Evolutionary conservation across 106 monocot species (phyloP).

Genomic region (Platanthera zijinensis): DNA sequence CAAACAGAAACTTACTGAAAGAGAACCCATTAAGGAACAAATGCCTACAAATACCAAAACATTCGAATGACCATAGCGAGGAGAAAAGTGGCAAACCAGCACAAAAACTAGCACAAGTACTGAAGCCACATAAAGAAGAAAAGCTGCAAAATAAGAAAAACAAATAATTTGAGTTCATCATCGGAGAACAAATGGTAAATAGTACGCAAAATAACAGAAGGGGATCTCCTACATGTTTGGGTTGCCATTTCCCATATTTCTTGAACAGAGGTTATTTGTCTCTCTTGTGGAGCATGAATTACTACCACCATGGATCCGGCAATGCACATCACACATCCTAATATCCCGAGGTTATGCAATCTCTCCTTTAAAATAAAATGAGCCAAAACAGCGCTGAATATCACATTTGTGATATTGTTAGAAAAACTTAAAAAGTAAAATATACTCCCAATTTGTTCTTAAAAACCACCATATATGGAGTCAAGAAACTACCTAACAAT

Average conservation of each 20-base stretch:
- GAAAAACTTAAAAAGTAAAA: not conserved
- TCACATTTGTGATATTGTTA: not conserved
- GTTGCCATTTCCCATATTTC: constrained; percentile 82
- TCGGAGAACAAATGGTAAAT: not conserved
- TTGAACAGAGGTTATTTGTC: constrained; percentile 57
- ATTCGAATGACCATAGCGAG: constrained; percentile 62
- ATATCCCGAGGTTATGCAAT: constrained; percentile 58
- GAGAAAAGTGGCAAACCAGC: constrained; percentile 63
- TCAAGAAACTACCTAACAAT: constrained; percentile 56
- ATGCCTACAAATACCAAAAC: constrained; percentile 62
- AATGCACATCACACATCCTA: constrained; percentile 84
- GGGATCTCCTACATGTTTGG: constrained; percentile 36
- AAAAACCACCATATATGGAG: not conserved
- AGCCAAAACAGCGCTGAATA: constrained; percentile 63
- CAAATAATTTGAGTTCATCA: constrained; percentile 1
- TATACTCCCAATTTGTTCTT: not conserved
- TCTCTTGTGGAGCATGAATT: constrained; percentile 75
- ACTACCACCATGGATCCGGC: constrained; percentile 71
- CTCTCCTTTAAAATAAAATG: constrained; percentile 77
- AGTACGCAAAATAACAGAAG: not conserved
- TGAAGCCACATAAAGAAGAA: constrained; percentile 69
- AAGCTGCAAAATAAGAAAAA: constrained; percentile 46
- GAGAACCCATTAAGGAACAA: constrained; percentile 82
- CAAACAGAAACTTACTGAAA: constrained; percentile 40
- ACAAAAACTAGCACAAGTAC: constrained; percentile 58